Base-by-base conservation (phyloP, 768 basidiomycete species). In the Boletus sp. region DNA sequence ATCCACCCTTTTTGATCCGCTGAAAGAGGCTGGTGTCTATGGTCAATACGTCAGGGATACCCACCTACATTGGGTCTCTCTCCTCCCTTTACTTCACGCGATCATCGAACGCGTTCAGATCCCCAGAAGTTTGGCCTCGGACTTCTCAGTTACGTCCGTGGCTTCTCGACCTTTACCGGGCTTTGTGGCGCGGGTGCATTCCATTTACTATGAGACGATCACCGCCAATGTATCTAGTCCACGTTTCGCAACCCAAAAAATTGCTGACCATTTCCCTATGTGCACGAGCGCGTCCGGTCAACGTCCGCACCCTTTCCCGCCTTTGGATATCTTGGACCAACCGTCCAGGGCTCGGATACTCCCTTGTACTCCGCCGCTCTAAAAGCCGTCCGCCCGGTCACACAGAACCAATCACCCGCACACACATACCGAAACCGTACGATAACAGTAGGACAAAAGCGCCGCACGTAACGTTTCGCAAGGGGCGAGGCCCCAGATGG, bases 131-230 rank as follows among this genome's bases (percentile, higher is more conserved):
- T 44, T 67, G 44, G 18, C 70, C 67, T 73, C 70, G 70, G 70
- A 73, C 70, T 73, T 71, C 41, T 64, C 54, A 51, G 40, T 62
- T 71, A 71, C 70, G 61, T 67, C 70, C 70, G 71, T 71, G 60
- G 57, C 71, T 71, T 71, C 71, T 65, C 35, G 49, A 60, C 57
- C 51, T 59, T 58, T 56, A 51, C 60, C 60, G 54, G 50, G 18
- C 70, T 71, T 73, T 61, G 71, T 71, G 71, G 71, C 70, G 65
- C 60, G 47, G 47, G 54, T 41, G 52, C 52, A 61, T 58, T 55
- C 51, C 49, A 41, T 56, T 57, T 56, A 52, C 61, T 58, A 63
- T 56, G 57, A 55, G 55, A 61, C 57, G 56, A 67, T 67, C 67
- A 64, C 64, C 53, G 42, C 52, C 58, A 63, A 58, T 54, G 59